These are phyloP conservation scores for Pichia norvegensis DNA, from an alignment of 1,139 yeast species.

Conservation along the genomic window DNA sequence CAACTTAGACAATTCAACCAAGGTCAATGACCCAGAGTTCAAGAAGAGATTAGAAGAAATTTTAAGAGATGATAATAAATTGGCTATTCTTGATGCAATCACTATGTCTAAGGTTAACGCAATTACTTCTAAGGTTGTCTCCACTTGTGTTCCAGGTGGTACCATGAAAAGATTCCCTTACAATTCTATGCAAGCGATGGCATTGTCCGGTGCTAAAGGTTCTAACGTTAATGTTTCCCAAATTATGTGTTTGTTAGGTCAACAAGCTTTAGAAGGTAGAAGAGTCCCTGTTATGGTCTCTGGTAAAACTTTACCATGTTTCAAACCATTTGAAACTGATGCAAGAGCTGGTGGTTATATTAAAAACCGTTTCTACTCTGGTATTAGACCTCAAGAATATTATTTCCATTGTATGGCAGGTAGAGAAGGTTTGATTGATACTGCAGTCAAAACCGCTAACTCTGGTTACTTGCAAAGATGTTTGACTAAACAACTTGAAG, in stretches of 20 bases:
- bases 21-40: conserved; percentile 67
- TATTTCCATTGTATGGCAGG: conserved; percentile 99
- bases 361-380: conserved; percentile 95
- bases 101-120: conserved; percentile 89
- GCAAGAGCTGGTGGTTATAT: conserved; percentile 99
- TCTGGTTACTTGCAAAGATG: conserved; percentile 99
- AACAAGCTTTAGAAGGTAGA: conserved; percentile 98
- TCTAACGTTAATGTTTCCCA: conserved; percentile 97
- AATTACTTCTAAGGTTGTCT: conserved; percentile 86
- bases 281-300: conserved; percentile 99
- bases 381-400: conserved; percentile 98
- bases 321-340: conserved; percentile 93
- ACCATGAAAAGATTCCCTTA: conserved; percentile 92
- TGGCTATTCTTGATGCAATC: conserved; percentile 92
- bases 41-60: conserved; percentile 87
- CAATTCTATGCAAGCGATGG: conserved; percentile 99
- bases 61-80: conserved; percentile 83
- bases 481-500: conserved; percentile 95
- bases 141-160: conserved; percentile 93
- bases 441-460: conserved; percentile 97
- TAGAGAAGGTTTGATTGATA: conserved; percentile 98
- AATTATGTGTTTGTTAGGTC: conserved; percentile 98
- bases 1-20: conserved; percentile 51
- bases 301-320: conserved; percentile 94
- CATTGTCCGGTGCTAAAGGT: conserved; percentile 98